Conservation (phyloP, 176 grass and related monocot species). For the Carex littledalei region DNA sequence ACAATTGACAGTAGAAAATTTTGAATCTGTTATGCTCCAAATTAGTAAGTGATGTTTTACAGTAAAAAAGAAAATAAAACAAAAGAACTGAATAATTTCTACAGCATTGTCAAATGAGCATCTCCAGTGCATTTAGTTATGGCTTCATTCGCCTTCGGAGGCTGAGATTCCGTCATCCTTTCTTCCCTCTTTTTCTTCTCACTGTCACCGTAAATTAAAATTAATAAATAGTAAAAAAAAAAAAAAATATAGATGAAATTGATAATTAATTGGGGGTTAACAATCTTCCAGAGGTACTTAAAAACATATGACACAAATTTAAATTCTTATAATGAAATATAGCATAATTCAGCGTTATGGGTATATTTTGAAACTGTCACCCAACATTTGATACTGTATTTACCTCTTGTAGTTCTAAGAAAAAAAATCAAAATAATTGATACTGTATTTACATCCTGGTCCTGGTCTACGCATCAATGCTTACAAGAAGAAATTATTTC, state of each 20-base stretch:
- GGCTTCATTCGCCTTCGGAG: conserved; percentile 62
- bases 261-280: not conserved
- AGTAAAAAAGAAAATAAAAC: conserved; percentile 6
- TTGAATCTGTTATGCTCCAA: conserved; percentile 33
- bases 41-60: conserved; percentile 27
- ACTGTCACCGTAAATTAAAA: conserved; percentile 27
- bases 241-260: not conserved
- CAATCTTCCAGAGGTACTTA: not conserved
- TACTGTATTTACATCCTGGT: not conserved
- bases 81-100: conserved; percentile 15
- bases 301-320: not conserved
- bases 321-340: not conserved
- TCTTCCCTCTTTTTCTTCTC: conserved; percentile 99
- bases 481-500: not conserved
- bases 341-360: not conserved
- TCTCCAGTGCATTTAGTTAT: conserved; percentile 67
- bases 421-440: too few species aligned
- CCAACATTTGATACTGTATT: not conserved
- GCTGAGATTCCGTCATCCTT: conserved; percentile 39
- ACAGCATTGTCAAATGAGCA: conserved; percentile 46
- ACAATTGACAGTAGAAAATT: conserved; percentile 24
- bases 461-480: not conserved
- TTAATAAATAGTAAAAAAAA: not conserved
- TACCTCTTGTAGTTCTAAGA: too few species aligned
- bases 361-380: not conserved